Evolutionary conservation across 108 stramenopile genomes (phyloP).

Genomic region (Ochromonas danica): DNA sequence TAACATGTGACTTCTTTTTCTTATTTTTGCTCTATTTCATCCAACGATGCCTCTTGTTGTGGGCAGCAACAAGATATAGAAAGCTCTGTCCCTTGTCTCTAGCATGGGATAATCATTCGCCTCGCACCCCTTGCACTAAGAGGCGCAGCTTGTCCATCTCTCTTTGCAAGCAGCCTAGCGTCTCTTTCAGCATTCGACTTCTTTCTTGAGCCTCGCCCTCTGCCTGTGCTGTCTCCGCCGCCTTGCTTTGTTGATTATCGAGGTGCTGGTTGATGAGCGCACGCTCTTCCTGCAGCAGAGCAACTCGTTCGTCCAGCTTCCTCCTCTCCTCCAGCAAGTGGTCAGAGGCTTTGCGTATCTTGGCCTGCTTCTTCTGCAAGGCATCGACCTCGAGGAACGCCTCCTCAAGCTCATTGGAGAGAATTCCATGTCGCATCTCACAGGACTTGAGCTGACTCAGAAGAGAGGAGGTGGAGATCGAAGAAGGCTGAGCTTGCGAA

Average conservation of each 20-base stretch:
- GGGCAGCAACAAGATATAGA: too few relatives aligned
- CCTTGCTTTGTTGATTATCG: background rate
- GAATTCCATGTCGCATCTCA: conserved; percentile 27
- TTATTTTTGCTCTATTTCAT: too few relatives aligned
- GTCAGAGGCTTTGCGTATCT: background rate
- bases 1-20: too few relatives aligned
- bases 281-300: background rate
- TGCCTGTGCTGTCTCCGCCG: background rate
- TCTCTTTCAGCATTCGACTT: background rate
- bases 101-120: too few relatives aligned
- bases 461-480: background rate
- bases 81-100: too few relatives aligned
- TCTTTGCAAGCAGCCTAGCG: background rate
- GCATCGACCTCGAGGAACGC: background rate
- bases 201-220: background rate
- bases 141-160: background rate
- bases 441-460: background rate
- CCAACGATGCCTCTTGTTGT: too few relatives aligned
- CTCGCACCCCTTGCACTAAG: background rate
- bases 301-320: background rate
- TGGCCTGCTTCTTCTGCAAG: background rate
- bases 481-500: too few relatives aligned
- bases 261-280: background rate
- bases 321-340: background rate
- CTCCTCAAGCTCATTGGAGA: conserved; percentile 3